Base-by-base conservation (phyloP, 2,329 filamentous ascomycete genomes). In the Pyricularia grisea region DNA sequence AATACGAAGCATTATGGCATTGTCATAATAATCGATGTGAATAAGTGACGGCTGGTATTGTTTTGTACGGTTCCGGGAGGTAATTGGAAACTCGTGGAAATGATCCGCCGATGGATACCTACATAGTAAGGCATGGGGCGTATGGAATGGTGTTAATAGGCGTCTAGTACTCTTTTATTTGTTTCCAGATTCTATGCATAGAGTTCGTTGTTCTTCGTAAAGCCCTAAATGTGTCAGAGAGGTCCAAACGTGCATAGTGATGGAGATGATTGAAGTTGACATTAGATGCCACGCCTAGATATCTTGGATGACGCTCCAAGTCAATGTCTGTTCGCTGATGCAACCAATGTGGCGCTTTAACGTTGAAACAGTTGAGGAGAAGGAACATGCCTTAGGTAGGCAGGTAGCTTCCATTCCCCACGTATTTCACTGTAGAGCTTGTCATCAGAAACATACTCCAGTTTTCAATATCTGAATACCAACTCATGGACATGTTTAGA, bases 1-100 rank as follows among this genome's bases (percentile, higher is more conserved):
- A 50, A 50, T 50, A 50, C n/a, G 42, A 50, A 50, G 42, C 4
- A 50, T 50, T 50, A 50, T 50, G 42, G 42, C 6, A 50, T n/a
- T 50, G 17, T 20, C 42, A 50, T 50, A 50, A 50, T n/a, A 50
- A 9, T 50, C 17, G 42, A 50, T 50, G 42, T 50, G 42, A 50
- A 50, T 9, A 50, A 50, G 42, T 17, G 79, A 70, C 79, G 77
- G 74, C 78, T 72, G 73, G 50, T 65, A 14, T n/a, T n/a, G 63
- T 65, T 60, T 67, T 70, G 31, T 67, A 68, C 68, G 68, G 30
- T 63, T 72, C 67, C 68, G 68, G 65, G 66, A 65, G 23, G 55
- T 23, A 67, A 30, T 63, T 63, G 67, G 66, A 64, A 68, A 28
- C 20, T 25, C 27, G 10, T 23, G 66, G 25, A 68, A 28, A 61